Percentiles rank a stretch among this genome's conserved stretches.
Conservation (phyloP, 78 protist species). For the Bodo saltans region DNA sequence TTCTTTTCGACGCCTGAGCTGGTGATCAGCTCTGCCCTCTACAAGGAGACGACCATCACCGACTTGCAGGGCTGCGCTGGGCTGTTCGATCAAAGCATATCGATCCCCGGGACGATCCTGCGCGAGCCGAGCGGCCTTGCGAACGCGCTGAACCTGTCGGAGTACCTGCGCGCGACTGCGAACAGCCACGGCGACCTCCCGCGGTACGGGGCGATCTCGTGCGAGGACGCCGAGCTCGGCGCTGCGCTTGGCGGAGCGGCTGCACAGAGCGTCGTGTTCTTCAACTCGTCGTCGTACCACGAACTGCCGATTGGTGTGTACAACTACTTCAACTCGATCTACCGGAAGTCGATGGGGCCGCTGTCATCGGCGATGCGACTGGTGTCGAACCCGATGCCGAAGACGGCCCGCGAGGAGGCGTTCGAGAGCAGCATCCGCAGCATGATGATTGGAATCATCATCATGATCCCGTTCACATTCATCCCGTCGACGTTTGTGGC, state of each 20-base stretch:
- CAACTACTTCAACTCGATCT: too few species aligned
- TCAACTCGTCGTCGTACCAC: too few species aligned
- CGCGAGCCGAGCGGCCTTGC: neutral
- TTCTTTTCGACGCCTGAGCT: neutral
- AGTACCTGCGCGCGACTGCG: neutral
- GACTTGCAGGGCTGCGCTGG: neutral
- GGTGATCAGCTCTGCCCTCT: neutral
- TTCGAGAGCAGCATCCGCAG: neutral
- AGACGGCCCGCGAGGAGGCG: neutral
- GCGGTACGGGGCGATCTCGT: too few species aligned
- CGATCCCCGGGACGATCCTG: neutral
- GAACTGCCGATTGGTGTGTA: too few species aligned
- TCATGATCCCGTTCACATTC: slow-evolving; percentile 34
- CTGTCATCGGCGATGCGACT: neutral
- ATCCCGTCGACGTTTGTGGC: slow-evolving; percentile 31
- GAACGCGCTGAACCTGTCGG: neutral
- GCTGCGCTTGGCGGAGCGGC: too few species aligned
- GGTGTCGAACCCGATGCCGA: slow-evolving; percentile 1
- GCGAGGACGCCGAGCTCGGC: too few species aligned
- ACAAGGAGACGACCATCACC: neutral
- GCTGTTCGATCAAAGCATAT: neutral
- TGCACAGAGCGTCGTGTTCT: too few species aligned
- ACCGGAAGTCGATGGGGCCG: neutral
- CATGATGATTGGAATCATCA: slow-evolving; percentile 14
- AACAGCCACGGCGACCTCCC: neutral